Percentiles rank a stretch among this genome's conserved stretches.
Evolutionary conservation across 1,284 basidiomycete species (phyloP).

Genomic region (Sporisorium sorghi): DNA sequence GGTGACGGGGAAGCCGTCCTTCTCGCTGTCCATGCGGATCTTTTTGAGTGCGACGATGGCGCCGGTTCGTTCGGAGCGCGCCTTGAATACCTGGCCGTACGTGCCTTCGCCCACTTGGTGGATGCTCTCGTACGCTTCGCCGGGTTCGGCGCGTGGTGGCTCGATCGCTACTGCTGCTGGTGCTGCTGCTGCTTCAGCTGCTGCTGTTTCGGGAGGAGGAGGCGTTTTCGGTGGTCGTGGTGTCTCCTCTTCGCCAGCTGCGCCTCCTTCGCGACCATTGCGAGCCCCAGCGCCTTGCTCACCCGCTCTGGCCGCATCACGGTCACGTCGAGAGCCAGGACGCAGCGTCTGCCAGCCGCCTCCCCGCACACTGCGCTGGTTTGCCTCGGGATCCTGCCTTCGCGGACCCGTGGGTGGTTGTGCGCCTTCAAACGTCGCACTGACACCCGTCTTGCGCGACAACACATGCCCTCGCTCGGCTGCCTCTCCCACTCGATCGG

Average conservation of each 20-base stretch:
- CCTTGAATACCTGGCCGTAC: slow-evolving; percentile 99
- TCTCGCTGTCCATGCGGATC: slow-evolving; percentile 97
- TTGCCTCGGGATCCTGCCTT: slow-evolving; percentile 21
- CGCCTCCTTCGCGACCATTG: slow-evolving; percentile 16
- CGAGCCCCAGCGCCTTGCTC: neutral
- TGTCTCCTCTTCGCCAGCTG: neutral
- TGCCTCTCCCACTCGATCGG: slow-evolving; percentile 11
- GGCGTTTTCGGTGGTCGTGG: slow-evolving; percentile 3
- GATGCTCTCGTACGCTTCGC: slow-evolving; percentile 83
- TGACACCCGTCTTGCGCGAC: slow-evolving; percentile 28
- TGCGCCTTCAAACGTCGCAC: slow-evolving; percentile 13
- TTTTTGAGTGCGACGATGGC: slow-evolving; percentile 90
- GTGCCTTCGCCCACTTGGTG: slow-evolving; percentile 98
- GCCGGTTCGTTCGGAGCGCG: slow-evolving; percentile 81
- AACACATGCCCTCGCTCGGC: slow-evolving; percentile 33
- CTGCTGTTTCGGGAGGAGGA: neutral
- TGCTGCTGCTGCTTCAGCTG: neutral
- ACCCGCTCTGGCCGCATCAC: neutral
- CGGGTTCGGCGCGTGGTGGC: slow-evolving; percentile 35
- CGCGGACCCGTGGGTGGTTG: slow-evolving; percentile 35
- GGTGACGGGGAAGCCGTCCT: slow-evolving; percentile 97
- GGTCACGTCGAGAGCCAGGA: slow-evolving; percentile 23
- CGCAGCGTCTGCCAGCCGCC: slow-evolving; percentile 45
- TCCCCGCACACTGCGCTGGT: slow-evolving; percentile 35
- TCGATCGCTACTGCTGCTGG: slow-evolving; percentile 3